Base-by-base conservation (phyloP, 2,329 filamentous ascomycete genomes). In the Lomentospora prolificans region DNA sequence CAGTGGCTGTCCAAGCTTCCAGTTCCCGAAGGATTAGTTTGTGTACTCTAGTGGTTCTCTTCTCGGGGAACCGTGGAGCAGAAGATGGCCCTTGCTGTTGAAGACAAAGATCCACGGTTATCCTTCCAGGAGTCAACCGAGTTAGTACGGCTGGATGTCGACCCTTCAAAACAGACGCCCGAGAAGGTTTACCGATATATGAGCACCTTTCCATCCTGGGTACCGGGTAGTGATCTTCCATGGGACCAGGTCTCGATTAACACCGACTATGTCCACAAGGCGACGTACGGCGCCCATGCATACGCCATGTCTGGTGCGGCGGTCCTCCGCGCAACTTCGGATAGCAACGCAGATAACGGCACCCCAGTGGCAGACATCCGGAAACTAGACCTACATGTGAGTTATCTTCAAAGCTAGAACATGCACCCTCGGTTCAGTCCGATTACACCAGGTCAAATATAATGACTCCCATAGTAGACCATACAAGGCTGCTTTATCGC, bases 401-500 rank as follows among this genome's bases (percentile, higher is more conserved):
- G 70, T 65, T 33, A 33, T 33, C 30, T 33, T 33, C 12, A 12
- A 22, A 4, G 36, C 17, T 3, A 48, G 24, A n/a, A 48, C 12
- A 5, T 14, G 10, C 3, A 36, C 24, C 57, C 17, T 27, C 27
- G n/a, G n/a, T n/a, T n/a, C n/a, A n/a, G n/a, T n/a, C n/a, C n/a
- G n/a, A n/a, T n/a, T n/a, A n/a, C n/a, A n/a, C n/a, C n/a, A n/a
- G n/a, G n/a, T n/a, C n/a, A n/a, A n/a, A n/a, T n/a, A n/a, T 17
- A 19, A n/a, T 33, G 19, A 51, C 31, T 17, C 33, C 27, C 14
- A 56, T 55, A 3, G 2, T 36, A 81, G 78, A 75, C 77, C 7
- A 77, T 82, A 22, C 76, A 81, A 61, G 79, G 78, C 7, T 78
- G 74, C 61, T 83, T 82, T 62, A 76, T 76, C 2, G 70, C 74